Evolutionary conservation across 2,329 filamentous ascomycete genomes (phyloP).

Genomic region (Ophiostoma himal-ulmi): DNA sequence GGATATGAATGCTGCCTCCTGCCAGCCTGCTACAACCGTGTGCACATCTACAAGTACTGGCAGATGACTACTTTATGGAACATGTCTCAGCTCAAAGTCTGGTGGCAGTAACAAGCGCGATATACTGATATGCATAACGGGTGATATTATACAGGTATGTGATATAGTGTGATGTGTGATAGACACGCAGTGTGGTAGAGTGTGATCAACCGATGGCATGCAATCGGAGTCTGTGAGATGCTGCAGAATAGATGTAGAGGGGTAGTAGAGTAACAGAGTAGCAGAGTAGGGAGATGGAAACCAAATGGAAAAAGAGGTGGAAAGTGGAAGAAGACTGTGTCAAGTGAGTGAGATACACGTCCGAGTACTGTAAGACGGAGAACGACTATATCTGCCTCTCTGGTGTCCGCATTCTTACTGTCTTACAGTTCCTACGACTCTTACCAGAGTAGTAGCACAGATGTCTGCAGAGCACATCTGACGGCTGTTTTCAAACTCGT

Average conservation of each 20-base stretch:
- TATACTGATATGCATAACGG: neutral
- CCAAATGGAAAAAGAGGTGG: neutral
- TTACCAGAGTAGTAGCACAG: neutral
- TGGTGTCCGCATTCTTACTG: no score
- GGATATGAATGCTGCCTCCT: no score
- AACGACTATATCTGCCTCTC: neutral
- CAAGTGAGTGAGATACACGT: neutral
- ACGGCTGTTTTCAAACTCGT: neutral
- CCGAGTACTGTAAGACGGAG: neutral
- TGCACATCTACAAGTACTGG: neutral
- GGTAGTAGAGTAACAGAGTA: neutral
- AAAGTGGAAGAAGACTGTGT: neutral
- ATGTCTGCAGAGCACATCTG: neutral
- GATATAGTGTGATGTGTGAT: neutral
- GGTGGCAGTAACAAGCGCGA: neutral
- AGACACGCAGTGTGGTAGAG: neutral
- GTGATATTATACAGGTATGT: neutral
- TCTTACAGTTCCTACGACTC: neutral
- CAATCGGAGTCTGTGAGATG: conserved; percentile 6
- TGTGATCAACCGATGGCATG: conserved; percentile 5
- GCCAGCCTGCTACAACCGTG: neutral
- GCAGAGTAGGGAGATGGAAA: no score
- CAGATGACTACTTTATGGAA: neutral
- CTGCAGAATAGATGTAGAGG: neutral
- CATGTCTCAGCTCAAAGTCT: neutral